Evolutionary conservation across 23 red algal species (phyloP), one percentile per base, ranked within the genome.

Genomic region (Gracilaria caudata): DNA sequence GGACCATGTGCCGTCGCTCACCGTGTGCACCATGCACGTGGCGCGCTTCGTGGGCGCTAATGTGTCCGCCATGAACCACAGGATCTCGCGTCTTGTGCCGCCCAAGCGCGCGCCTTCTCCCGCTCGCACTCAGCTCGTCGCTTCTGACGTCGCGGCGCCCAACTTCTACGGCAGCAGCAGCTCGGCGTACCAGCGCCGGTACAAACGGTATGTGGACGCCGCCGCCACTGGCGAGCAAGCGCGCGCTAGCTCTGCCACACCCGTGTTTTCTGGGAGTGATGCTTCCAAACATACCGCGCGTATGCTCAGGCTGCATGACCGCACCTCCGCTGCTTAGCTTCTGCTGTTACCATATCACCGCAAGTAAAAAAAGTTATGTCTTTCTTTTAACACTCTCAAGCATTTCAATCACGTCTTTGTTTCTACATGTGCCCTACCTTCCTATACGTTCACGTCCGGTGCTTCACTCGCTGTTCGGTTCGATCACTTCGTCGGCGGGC

Each of bases 201-300:
- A 46, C 58, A 64, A 64, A 23, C 80, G 80, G 9, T 84, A 84
- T 51, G 57, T 84, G 24, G 80, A 84, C 80, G 56, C 34, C 24
- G 26, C 21, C 11, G 7, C 25, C 35, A 33, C 57, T 20, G 1
- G 26, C 3, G 65, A 36, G 33, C 23, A 8, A 13, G 19, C 16
- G 8, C 36, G 61, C n/a, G 28, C 17, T 25, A 60, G 60, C n/a
- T n/a, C n/a, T n/a, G n/a, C n/a, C 20, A 29, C 80, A 30, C 57
- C 80, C 0, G 80, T 84, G 80, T 84, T 84, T 70, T 84, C 80
- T 59, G 80, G 80, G 5, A 44, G 56, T 25, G 61, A 68, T 25
- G 4, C 80, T 37, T 32, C 58, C 8, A 44, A 25, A 46, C 46
- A 84, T 72, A 25, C 12, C 25, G 46, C 57, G 10, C 57, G 80